Base-by-base conservation (phyloP, 2,329 filamentous ascomycete species). In the Monilinia aucupariae region DNA sequence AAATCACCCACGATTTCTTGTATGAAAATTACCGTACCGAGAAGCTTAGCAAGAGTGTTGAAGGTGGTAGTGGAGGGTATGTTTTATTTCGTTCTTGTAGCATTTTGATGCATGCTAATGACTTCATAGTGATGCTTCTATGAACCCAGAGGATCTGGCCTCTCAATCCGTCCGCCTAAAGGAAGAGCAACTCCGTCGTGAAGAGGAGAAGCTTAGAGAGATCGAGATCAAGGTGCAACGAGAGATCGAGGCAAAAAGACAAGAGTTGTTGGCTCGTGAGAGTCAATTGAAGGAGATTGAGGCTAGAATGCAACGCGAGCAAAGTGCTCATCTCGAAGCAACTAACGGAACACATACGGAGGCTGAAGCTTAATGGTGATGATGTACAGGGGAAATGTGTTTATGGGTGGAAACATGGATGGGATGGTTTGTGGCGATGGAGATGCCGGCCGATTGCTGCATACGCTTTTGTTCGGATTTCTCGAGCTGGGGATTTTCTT, bases 21-120 rank as follows among this genome's bases (percentile, higher is more conserved):
- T 99, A 99, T 81, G 94, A 99, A 78, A 99, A 99, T 81, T 99
- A 99, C 85, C 92, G 94, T 91, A 99, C 94, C 75, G 94, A 99
- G 90, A 97, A 97, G 83, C 90, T 99, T 73, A 96, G 91, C 82
- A 99, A 97, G 91, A 97, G 92, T 76, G 94, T 99, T 71, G 92
- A 97, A 75, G 91, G 91, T 77, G 90, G 90, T 79, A 84, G 86
- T 78, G 85, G 86, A 85, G 86, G 86, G 92, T 96, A 90, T 72
- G 92, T 91, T 65, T 66, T 53, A 10, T 37, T 20, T 59, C 50
- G 22, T 59, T 49, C 47, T 4, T 45, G 52, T 49, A 27, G 17
- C 15, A 65, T 61, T 75, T 78, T 74, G 80, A 8, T 70, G 55
- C 54, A 62, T 45, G 55, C 67, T 70, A 65, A 70, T 59, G 37